Percentiles rank a stretch among this genome's conserved stretches.
These are phyloP conservation scores for Daldinia decipiens DNA, from an alignment of 495 filamentous ascomycete species.

Conservation along the genomic window DNA sequence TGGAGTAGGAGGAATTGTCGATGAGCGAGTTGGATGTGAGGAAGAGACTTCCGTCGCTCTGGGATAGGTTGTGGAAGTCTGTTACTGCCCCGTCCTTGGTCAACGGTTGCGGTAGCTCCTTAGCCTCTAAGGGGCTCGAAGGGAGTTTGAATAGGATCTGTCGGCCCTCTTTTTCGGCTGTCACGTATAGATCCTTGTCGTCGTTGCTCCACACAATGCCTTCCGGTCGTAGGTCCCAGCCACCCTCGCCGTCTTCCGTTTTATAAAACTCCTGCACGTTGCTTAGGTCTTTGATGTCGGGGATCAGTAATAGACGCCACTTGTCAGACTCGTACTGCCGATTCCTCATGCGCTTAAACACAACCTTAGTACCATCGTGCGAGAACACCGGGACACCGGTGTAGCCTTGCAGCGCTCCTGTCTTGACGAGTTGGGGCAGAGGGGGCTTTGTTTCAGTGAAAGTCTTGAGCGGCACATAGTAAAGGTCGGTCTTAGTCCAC, in stretches of 20 bases:
- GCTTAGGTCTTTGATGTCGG: conserved; percentile 67
- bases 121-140: conserved; percentile 61
- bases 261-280: conserved; percentile 71
- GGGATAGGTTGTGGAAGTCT: conserved; percentile 64
- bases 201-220: conserved; percentile 72
- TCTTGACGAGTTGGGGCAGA: conserved; percentile 57
- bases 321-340: conserved; percentile 92
- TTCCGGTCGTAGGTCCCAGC: conserved; percentile 76
- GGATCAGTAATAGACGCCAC: conserved; percentile 75
- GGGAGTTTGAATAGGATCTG: conserved; percentile 72
- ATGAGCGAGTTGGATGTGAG: conserved; percentile 72
- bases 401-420: conserved; percentile 71
- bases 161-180: conserved; percentile 72
- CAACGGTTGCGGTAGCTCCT: conserved; percentile 64
- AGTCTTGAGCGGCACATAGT: conserved; percentile 72
- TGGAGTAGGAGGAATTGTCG: conserved; percentile 74
- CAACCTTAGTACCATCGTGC: conserved; percentile 74
- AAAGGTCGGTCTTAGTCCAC: conserved; percentile 83
- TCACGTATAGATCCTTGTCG: conserved; percentile 70
- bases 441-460: conserved; percentile 64
- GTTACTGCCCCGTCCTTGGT: conserved; percentile 69
- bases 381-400: conserved; percentile 80
- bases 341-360: conserved; percentile 81
- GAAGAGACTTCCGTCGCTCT: conserved; percentile 64
- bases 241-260: conserved; percentile 68